These are phyloP conservation scores for Anthracocystis panici-leucophaei DNA, from an alignment of 1,284 basidiomycete genomes.

Conservation along the genomic window DNA sequence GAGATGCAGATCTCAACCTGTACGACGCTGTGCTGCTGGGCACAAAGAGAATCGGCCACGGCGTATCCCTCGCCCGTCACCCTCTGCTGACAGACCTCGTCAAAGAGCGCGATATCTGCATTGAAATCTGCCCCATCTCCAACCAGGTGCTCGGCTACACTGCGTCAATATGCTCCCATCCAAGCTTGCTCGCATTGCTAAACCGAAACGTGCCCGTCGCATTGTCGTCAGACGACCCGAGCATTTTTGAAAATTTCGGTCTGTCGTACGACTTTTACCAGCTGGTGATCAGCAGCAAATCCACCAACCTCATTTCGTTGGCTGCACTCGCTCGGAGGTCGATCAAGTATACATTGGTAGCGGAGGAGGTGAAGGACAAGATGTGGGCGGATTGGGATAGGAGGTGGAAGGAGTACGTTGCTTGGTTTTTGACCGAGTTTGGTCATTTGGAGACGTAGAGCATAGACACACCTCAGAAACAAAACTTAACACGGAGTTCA, in stretches of 20 bases:
- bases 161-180: slow-evolving; percentile 36
- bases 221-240: slow-evolving; percentile 80
- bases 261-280: slow-evolving; percentile 63
- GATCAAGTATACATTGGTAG: slow-evolving; percentile 40
- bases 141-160: slow-evolving; percentile 59
- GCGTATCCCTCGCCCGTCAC: slow-evolving; percentile 80
- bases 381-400: slow-evolving; percentile 44
- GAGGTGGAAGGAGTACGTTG: slow-evolving; percentile 43
- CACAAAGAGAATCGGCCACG: slow-evolving; percentile 83
- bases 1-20: slow-evolving; percentile 77
- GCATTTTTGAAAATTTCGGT: slow-evolving; percentile 81
- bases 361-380: slow-evolving; percentile 19
- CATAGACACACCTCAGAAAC: not conserved
- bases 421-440: slow-evolving; percentile 34
- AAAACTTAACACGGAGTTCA: slow-evolving; percentile 1
- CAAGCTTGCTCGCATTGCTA: slow-evolving; percentile 72
- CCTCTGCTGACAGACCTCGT: slow-evolving; percentile 79
- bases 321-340: slow-evolving; percentile 41
- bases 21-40: slow-evolving; percentile 82
- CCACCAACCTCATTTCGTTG: slow-evolving; percentile 39
- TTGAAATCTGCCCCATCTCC: slow-evolving; percentile 74
- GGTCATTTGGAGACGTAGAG: slow-evolving; percentile 10
- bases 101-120: slow-evolving; percentile 75
- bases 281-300: slow-evolving; percentile 34
- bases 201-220: slow-evolving; percentile 79